Percentiles rank a stretch among this genome's conserved stretches.
Evolutionary conservation across 208 protist genomes (phyloP).

Genomic region (Acanthamoeba royreba): DNA sequence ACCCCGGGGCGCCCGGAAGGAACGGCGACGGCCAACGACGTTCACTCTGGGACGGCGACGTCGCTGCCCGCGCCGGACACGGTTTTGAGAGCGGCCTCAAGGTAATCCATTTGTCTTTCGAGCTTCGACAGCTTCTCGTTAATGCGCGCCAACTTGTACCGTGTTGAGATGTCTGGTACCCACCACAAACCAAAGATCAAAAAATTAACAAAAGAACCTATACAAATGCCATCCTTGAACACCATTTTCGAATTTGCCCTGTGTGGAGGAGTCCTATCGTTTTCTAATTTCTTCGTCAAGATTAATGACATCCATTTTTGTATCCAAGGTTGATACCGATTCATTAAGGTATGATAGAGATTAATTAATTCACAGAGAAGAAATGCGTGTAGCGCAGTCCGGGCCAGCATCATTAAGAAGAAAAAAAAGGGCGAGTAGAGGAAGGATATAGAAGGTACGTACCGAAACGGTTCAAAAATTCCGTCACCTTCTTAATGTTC

Average conservation of each 20-base stretch:
- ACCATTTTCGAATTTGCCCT: no score
- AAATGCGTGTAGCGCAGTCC: background rate
- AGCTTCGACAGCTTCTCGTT: constrained; percentile 67
- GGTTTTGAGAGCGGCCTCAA: constrained; percentile 51
- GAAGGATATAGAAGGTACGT: background rate
- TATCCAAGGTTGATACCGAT: no score
- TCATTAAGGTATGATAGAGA: no score
- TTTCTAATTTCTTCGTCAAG: no score
- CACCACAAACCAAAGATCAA: background rate
- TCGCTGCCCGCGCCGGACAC: background rate
- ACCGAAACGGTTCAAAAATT: constrained; percentile 73
- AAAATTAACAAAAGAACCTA: background rate
- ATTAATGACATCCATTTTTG: no score
- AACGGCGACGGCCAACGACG: background rate
- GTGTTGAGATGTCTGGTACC: constrained; percentile 60
- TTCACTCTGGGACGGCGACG: background rate
- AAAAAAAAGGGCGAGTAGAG: background rate
- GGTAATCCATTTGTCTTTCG: constrained; percentile 69
- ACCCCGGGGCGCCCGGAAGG: no score
- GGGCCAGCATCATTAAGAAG: background rate
- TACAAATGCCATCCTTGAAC: background rate
- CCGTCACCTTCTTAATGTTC: constrained; percentile 69
- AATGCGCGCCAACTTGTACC: constrained; percentile 59
- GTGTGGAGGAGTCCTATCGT: no score
- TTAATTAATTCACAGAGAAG: background rate